Conservation (phyloP, 1,284 basidiomycete species). For the Leccinum subrobustum region DNA sequence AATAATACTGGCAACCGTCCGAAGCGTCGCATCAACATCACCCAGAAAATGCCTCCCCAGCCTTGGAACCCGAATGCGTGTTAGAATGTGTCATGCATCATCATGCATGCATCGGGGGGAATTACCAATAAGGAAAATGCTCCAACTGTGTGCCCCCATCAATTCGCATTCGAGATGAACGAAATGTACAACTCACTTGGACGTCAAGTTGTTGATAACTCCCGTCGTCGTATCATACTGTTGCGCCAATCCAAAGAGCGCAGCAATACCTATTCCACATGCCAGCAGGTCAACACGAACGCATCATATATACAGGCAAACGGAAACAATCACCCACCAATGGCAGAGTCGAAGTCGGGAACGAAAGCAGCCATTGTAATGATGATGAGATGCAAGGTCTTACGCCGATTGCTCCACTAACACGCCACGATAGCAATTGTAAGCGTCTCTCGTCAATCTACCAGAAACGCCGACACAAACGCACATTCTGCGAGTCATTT, state of each 20-base stretch:
- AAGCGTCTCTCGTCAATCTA: background rate
- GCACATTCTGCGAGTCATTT: slow-evolving; percentile 56
- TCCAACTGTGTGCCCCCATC: slow-evolving; percentile 40
- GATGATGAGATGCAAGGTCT: slow-evolving; percentile 48
- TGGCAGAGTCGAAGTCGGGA: slow-evolving; percentile 55
- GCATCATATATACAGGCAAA: background rate
- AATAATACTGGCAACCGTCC: no score
- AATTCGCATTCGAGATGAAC: background rate
- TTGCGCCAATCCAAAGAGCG: slow-evolving; percentile 48
- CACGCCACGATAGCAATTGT: background rate
- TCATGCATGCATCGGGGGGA: no score
- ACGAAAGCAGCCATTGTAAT: slow-evolving; percentile 51
- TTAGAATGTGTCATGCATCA: no score
- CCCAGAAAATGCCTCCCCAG: no score
- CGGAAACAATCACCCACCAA: slow-evolving; percentile 34
- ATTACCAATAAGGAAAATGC: slow-evolving; percentile 47
- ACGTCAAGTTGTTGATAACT: slow-evolving; percentile 55
- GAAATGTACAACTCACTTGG: slow-evolving; percentile 39
- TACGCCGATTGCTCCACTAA: slow-evolving; percentile 45
- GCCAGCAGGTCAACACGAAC: background rate
- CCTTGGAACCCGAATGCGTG: no score
- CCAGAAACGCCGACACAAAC: slow-evolving; percentile 4
- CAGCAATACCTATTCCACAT: slow-evolving; percentile 45
- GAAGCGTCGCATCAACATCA: no score
- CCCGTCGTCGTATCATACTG: slow-evolving; percentile 53